phyloP scores from a whole-genome alignment of 2,329 filamentous ascomycete genomes.

The Dactylellina cionopaga region DNA sequence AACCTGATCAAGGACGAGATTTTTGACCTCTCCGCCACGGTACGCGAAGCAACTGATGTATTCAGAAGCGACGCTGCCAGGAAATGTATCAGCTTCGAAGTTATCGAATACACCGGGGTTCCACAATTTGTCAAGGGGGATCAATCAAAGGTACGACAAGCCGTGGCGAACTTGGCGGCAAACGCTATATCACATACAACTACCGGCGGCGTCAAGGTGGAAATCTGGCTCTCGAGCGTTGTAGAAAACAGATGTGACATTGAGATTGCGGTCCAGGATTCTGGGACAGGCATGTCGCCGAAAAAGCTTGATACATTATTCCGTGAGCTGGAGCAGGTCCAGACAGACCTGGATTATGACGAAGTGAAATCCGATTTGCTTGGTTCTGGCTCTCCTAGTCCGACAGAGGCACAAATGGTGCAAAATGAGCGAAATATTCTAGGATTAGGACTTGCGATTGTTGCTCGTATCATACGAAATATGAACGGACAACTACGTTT shows the following conservation, averaged over 20 bases:
- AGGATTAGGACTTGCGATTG: slow-evolving; percentile 85
- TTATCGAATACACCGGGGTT: slow-evolving; percentile 74
- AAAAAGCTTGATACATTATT: slow-evolving; percentile 70
- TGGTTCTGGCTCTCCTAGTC: neutral
- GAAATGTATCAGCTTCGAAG: slow-evolving; percentile 77
- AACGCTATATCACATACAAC: slow-evolving; percentile 85
- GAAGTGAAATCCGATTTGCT: slow-evolving; percentile 2
- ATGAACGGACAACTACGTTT: slow-evolving; percentile 88
- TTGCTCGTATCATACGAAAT: slow-evolving; percentile 85
- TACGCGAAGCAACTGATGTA: slow-evolving; percentile 79
- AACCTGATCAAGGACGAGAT: slow-evolving; percentile 81
- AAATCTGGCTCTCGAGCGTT: slow-evolving; percentile 71
- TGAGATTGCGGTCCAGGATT: slow-evolving; percentile 80
- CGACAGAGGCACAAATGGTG: slow-evolving; percentile 54
- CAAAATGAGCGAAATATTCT: slow-evolving; percentile 66
- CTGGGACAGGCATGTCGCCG: slow-evolving; percentile 72
- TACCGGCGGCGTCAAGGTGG: slow-evolving; percentile 74
- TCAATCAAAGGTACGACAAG: slow-evolving; percentile 80
- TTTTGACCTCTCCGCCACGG: slow-evolving; percentile 76
- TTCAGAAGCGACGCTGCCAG: slow-evolving; percentile 78
- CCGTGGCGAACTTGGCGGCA: slow-evolving; percentile 81
- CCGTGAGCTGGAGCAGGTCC: slow-evolving; percentile 73
- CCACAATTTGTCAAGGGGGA: slow-evolving; percentile 80
- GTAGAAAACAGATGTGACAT: slow-evolving; percentile 70
- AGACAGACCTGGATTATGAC: slow-evolving; percentile 60